A percentile compares a stretch with the other conserved stretches of the same genome.
These are phyloP conservation scores for Strobilomyces confusus DNA, from an alignment of 768 basidiomycete genomes.

Conservation along the genomic window DNA sequence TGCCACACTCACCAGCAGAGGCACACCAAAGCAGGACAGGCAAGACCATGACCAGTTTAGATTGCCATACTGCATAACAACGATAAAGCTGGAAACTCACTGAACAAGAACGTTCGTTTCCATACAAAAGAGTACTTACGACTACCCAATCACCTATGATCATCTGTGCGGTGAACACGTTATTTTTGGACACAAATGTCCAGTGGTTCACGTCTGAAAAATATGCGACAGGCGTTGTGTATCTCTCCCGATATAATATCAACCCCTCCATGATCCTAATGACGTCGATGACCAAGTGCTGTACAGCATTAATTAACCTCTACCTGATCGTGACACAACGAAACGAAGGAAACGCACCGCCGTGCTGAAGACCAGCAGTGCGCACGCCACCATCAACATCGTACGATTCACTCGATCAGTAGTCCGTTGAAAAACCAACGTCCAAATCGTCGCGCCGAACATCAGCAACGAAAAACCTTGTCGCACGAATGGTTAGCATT, in stretches of 20 bases:
- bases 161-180: constrained; percentile 15
- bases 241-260: neutral
- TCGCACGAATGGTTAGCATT: neutral
- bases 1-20: neutral
- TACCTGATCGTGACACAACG: neutral
- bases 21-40: neutral
- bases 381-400: neutral
- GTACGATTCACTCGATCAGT: neutral
- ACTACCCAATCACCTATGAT: constrained; percentile 7
- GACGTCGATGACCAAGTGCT: neutral
- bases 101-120: neutral
- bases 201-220: neutral
- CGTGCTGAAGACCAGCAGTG: neutral
- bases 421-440: neutral
- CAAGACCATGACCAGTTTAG: neutral
- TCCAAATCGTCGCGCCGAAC: neutral
- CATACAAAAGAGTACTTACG: constrained; percentile 7
- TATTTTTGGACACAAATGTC: constrained; percentile 18
- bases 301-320: neutral
- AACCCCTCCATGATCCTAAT: neutral
- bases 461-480: neutral
- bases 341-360: neutral
- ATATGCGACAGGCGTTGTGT: neutral
- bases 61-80: neutral
- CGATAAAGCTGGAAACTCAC: constrained; percentile 1